Percentiles rank a stretch among this genome's conserved stretches.
phyloP scores from a whole-genome alignment of 768 basidiomycete genomes.

The Lactarius evosmus region DNA sequence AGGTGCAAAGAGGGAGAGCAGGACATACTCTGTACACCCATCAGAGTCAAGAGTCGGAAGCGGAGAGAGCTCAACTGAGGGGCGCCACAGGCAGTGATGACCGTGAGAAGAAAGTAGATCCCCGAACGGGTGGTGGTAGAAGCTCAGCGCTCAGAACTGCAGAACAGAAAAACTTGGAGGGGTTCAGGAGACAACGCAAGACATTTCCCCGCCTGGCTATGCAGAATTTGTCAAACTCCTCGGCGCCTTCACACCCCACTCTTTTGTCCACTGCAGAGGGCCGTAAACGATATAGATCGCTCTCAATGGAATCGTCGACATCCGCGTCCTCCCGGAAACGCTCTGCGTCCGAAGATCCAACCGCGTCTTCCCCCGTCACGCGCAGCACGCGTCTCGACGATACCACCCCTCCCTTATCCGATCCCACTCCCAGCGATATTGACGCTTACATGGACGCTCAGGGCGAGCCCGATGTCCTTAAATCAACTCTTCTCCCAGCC shows the following conservation, averaged over 20 bases:
- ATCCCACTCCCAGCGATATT: constrained; percentile 48
- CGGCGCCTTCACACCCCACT: constrained; percentile 4
- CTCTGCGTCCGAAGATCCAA: constrained; percentile 64
- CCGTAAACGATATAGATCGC: constrained; percentile 51
- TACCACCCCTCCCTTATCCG: constrained; percentile 26
- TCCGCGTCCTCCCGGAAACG: constrained; percentile 78
- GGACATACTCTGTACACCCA: constrained; percentile 18
- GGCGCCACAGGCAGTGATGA: background rate
- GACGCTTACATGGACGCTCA: constrained; percentile 47
- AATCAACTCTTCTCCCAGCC: constrained; percentile 17
- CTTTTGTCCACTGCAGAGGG: constrained; percentile 14
- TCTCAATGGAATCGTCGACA: constrained; percentile 69
- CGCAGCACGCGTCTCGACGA: constrained; percentile 34
- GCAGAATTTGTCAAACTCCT: constrained; percentile 13
- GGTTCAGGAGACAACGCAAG: background rate
- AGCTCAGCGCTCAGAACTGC: too few species aligned
- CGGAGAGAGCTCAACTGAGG: too few species aligned
- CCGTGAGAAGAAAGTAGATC: constrained; percentile 15
- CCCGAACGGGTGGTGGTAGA: too few species aligned
- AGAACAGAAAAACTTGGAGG: background rate
- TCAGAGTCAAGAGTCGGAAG: too few species aligned
- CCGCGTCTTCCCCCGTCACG: constrained; percentile 42
- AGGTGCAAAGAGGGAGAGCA: background rate
- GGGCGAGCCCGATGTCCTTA: constrained; percentile 30
- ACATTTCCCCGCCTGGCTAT: constrained; percentile 8